Conservation (phyloP, 169 alveolate species). For the Cryptosporidium bovis region DNA sequence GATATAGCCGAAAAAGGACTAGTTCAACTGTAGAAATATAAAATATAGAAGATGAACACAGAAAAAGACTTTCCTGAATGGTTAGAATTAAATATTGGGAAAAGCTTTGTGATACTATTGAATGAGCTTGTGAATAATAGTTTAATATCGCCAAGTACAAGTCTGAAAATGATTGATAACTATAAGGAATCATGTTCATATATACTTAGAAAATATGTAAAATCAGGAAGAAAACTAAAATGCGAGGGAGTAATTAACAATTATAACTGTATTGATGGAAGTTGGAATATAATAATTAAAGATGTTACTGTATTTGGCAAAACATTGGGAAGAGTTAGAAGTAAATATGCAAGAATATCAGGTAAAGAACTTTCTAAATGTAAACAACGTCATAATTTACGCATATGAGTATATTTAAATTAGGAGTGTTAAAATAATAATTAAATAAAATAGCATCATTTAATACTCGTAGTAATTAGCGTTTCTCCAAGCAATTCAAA, state of each 20-base stretch:
- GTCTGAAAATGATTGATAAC: slow-evolving; percentile 36
- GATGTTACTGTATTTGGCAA: slow-evolving; percentile 46
- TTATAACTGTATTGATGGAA: slow-evolving; percentile 66
- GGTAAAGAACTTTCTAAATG: slow-evolving; percentile 17
- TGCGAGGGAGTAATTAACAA: slow-evolving; percentile 27
- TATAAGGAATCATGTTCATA: slow-evolving; percentile 36
- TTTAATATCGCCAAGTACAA: slow-evolving; percentile 16
- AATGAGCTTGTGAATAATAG: slow-evolving; percentile 45
- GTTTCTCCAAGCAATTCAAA: too few relatives aligned
- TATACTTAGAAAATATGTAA: slow-evolving; percentile 19
- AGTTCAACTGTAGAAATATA: neutral
- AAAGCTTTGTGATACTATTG: slow-evolving; percentile 21
- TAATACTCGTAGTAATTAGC: too few relatives aligned
- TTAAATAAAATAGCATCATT: too few relatives aligned
- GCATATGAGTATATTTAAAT: neutral
- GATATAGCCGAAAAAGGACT: neutral
- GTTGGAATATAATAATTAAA: slow-evolving; percentile 21
- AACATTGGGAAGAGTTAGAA: slow-evolving; percentile 50
- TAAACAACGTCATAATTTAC: neutral
- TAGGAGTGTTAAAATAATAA: too few relatives aligned
- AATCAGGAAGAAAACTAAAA: slow-evolving; percentile 46
- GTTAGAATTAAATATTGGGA: slow-evolving; percentile 59
- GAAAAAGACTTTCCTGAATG: slow-evolving; percentile 49
- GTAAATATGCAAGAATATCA: slow-evolving; percentile 39
- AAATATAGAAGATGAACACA: neutral